These are phyloP conservation scores for Corynespora cassiicola DNA, from an alignment of 2,329 filamentous ascomycete species.

Conservation along the genomic window DNA sequence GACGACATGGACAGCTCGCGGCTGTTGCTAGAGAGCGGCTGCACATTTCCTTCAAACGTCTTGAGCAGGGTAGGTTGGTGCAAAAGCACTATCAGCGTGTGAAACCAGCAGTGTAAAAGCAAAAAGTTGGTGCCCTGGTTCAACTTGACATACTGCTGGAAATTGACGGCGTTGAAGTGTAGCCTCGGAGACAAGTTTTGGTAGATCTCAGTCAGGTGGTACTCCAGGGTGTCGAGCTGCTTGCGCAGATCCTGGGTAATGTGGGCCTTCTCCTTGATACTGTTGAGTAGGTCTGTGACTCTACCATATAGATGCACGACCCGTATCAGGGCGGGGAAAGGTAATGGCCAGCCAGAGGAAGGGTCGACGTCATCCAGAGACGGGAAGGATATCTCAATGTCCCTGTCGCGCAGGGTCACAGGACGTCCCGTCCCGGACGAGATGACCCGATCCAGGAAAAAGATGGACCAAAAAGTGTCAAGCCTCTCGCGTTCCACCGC, in stretches of 20 bases:
- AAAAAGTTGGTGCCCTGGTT: constrained; percentile 89
- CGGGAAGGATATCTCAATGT: constrained; percentile 80
- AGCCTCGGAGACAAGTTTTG: constrained; percentile 76
- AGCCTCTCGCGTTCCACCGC: constrained; percentile 81
- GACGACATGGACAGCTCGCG: constrained; percentile 85
- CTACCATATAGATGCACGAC: constrained; percentile 87
- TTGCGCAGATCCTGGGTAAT: constrained; percentile 77
- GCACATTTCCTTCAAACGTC: constrained; percentile 72
- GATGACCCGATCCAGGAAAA: constrained; percentile 85
- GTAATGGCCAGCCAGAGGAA: constrained; percentile 73
- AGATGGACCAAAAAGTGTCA: constrained; percentile 90
- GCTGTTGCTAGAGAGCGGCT: constrained; percentile 80
- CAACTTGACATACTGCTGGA: constrained; percentile 80
- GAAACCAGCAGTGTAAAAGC: constrained; percentile 87
- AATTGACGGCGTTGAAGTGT: constrained; percentile 85
- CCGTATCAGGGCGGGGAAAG: constrained; percentile 79
- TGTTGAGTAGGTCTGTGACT: constrained; percentile 84
- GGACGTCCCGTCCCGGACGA: constrained; percentile 86
- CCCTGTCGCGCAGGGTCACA: constrained; percentile 82
- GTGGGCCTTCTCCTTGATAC: constrained; percentile 75
- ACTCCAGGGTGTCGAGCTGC: constrained; percentile 78
- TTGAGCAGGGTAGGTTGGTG: constrained; percentile 85
- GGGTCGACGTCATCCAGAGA: constrained; percentile 59
- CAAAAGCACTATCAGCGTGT: constrained; percentile 82
- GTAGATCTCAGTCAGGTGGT: constrained; percentile 75